Base-by-base conservation (phyloP, 352 stramenopile genomes). In the Pythium angustatum region DNA sequence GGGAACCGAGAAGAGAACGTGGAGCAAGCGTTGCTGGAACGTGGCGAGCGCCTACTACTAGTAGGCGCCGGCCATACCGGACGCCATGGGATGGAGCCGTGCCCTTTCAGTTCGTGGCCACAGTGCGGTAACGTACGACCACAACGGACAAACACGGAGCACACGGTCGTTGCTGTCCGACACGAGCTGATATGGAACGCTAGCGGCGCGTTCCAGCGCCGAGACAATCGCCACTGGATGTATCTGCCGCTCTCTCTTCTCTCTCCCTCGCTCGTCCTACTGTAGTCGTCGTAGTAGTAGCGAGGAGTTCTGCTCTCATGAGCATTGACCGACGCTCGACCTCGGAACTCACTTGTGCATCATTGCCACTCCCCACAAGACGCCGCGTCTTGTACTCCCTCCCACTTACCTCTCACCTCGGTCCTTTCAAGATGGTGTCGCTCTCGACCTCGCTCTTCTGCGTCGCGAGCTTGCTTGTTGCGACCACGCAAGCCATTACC, bases 271-370 rank as follows among this genome's bases (percentile, higher is more conserved):
- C 19, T 27, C 6, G n/a, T n/a, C n/a, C n/a, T n/a, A n/a, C n/a
- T n/a, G n/a, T n/a, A n/a, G n/a, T n/a, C n/a, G n/a, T n/a, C n/a
- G n/a, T n/a, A n/a, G n/a, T n/a, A n/a, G n/a, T n/a, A n/a, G n/a
- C n/a, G 6, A 14, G 11, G 36, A 26, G 40, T n/a, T n/a, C 24
- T 8, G 22, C 44, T 4, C 1, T 31, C 19, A 28, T 31, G 22
- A 24, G 15, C 33, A 8, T 21, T 34, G 22, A 19, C 44, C 11
- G 44, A 51, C 24, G 24, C 14, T 12, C 12, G 28, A n/a, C 17
- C 10, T 47, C 27, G 17, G 10, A 28, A 45, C 33, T 61, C 59
- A 66, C 50, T 66, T 66, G 59, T 53, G 50, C 48, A 43, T 66
- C 21, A 10, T 31, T 28, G 59, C 50, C 31, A 52, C 28, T 12